Percentiles rank a stretch among this genome's conserved stretches.
Evolutionary conservation across 768 basidiomycete species (phyloP).

Genomic region (Lentinula edodes): DNA sequence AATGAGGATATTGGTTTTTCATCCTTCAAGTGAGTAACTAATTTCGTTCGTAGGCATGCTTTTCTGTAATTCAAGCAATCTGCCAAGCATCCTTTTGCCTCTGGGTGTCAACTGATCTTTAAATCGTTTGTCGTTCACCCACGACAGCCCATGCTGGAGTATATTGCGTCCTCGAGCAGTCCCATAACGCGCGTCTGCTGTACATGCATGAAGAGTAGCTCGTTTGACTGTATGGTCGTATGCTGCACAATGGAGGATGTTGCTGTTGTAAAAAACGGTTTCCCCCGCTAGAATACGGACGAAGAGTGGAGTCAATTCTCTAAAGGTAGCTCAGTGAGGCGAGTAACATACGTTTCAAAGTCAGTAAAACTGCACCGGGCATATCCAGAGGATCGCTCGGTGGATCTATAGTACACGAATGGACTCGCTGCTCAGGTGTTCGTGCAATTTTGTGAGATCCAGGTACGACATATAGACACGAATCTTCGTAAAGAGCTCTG

Average conservation of each 20-base stretch:
- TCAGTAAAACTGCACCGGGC: conserved; percentile 59
- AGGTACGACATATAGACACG: conserved; percentile 68
- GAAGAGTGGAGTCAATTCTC: not conserved
- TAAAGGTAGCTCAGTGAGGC: not conserved
- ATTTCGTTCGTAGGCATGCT: not conserved
- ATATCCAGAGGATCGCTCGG: conserved; percentile 58
- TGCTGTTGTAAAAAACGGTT: conserved; percentile 76
- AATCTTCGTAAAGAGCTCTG: conserved; percentile 64
- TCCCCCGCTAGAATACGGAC: conserved; percentile 47
- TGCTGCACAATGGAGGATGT: conserved; percentile 69
- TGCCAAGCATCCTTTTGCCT: conserved; percentile 5
- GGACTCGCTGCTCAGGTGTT: conserved; percentile 50
- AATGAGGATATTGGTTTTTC: not conserved
- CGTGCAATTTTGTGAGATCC: conserved; percentile 56
- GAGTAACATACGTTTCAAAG: conserved; percentile 42
- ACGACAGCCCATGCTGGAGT: conserved; percentile 66
- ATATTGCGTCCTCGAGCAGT: conserved; percentile 62
- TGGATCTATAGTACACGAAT: conserved; percentile 44
- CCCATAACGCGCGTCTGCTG: conserved; percentile 61
- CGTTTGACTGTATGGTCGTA: conserved; percentile 47
- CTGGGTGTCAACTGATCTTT: conserved; percentile 1
- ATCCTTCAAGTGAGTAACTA: conserved; percentile 3
- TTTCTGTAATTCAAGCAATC: not conserved
- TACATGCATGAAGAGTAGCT: conserved; percentile 65
- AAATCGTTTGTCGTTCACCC: conserved; percentile 51